Conservation (phyloP, 2,329 filamentous ascomycete species). For the Ustulina deusta region DNA sequence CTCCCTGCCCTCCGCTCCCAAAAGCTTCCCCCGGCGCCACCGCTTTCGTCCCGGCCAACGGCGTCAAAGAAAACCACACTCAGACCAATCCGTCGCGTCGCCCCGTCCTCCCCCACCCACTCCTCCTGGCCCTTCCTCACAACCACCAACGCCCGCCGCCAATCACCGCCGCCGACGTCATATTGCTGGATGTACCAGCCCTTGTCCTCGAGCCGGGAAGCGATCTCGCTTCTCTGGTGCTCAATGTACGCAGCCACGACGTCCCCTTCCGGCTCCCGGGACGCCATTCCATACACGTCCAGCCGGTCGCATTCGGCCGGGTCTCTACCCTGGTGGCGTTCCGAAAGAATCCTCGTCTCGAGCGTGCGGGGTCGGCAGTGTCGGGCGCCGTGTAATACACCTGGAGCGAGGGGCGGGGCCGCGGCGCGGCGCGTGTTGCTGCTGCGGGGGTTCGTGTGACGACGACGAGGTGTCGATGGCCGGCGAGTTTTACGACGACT, state of each 20-base stretch:
- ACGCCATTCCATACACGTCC: slow-evolving; percentile 22
- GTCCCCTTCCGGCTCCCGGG: background rate
- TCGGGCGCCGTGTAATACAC: slow-evolving; percentile 27
- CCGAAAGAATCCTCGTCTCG: slow-evolving; percentile 7
- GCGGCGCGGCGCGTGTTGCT: slow-evolving; percentile 7
- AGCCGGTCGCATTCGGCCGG: slow-evolving; percentile 10
- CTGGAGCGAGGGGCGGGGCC: slow-evolving; percentile 19
- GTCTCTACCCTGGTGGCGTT: background rate
- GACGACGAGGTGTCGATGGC: slow-evolving; percentile 19
- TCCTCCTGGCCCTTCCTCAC: slow-evolving; percentile 3
- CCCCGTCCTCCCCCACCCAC: slow-evolving; percentile 11
- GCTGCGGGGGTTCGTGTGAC: slow-evolving; percentile 40
- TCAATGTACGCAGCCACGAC: background rate
- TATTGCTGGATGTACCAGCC: slow-evolving; percentile 23
- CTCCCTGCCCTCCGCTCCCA: slow-evolving; percentile 15
- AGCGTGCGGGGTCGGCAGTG: slow-evolving; percentile 13
- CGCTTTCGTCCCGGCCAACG: background rate
- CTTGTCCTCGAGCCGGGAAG: slow-evolving; percentile 15
- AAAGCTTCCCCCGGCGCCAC: background rate
- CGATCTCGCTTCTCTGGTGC: slow-evolving; percentile 26
- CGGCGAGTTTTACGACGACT: background rate
- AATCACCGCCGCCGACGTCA: slow-evolving; percentile 15
- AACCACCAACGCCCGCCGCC: slow-evolving; percentile 15
- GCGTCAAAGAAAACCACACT: slow-evolving; percentile 14
- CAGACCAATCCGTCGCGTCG: slow-evolving; percentile 13